These are phyloP conservation scores for Russula sp. DNA, from an alignment of 768 basidiomycete genomes.

Conservation along the genomic window DNA sequence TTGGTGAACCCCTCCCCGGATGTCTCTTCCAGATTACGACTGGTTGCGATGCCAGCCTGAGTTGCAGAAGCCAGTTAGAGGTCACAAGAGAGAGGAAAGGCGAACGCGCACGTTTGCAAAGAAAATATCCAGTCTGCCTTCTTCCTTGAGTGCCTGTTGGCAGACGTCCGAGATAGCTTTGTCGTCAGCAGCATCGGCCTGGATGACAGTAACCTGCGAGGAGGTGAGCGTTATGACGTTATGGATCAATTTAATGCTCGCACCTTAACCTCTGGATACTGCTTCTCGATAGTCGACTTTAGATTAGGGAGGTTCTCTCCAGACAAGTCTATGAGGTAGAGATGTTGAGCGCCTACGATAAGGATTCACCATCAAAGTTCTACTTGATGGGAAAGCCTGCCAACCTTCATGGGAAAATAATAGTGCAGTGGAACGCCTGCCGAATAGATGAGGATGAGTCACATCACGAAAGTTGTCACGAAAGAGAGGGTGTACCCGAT, in stretches of 20 bases:
- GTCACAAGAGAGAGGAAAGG: background rate
- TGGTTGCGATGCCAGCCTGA: constrained; percentile 63
- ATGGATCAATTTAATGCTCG: background rate
- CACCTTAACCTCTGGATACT: constrained; percentile 79
- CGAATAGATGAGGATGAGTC: background rate
- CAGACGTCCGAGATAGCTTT: constrained; percentile 61
- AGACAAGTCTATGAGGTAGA: constrained; percentile 74
- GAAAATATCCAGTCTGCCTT: constrained; percentile 87
- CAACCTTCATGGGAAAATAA: constrained; percentile 77
- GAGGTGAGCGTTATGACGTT: background rate
- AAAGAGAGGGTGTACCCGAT: constrained; percentile 60
- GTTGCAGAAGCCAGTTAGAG: constrained; percentile 4
- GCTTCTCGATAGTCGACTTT: constrained; percentile 55
- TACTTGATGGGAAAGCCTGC: constrained; percentile 8
- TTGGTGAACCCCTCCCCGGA: constrained; percentile 66
- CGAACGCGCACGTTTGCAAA: constrained; percentile 75
- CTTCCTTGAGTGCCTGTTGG: constrained; percentile 65
- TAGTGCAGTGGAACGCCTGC: constrained; percentile 64
- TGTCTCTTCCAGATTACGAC: constrained; percentile 43
- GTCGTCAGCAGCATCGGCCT: constrained; percentile 84
- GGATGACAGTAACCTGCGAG: constrained; percentile 64
- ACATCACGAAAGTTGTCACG: background rate
- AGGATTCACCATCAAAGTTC: constrained; percentile 2
- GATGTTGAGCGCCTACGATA: constrained; percentile 58
- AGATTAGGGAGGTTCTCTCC: constrained; percentile 63